Evolutionary conservation across 2,329 filamentous ascomycete genomes (phyloP).

Genomic region (Sporothrix sp.): DNA sequence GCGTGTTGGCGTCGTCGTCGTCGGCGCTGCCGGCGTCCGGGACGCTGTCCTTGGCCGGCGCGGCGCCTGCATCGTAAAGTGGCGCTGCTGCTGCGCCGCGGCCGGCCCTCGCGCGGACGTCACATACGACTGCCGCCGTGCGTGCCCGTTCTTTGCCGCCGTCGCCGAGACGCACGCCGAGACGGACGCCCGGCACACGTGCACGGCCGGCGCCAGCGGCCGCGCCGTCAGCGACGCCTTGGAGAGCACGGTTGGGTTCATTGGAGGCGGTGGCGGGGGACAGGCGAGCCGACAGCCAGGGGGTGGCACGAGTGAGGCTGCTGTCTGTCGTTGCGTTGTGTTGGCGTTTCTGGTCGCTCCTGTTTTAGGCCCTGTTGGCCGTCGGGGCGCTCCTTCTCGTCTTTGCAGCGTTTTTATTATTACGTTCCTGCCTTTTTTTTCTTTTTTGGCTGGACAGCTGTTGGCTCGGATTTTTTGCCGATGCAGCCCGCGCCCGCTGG

Average conservation of each 20-base stretch:
- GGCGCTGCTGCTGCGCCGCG: not conserved
- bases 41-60: not conserved
- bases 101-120: too few relatives aligned
- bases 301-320: not conserved
- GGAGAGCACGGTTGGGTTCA: slow-evolving; percentile 27
- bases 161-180: slow-evolving; percentile 14
- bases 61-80: not conserved
- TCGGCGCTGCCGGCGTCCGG: not conserved
- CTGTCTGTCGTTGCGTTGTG: not conserved
- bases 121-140: not conserved
- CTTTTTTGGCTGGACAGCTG: slow-evolving; percentile 13
- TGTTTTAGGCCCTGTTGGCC: too few relatives aligned
- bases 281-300: not conserved
- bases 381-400: not conserved
- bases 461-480: slow-evolving; percentile 10
- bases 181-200: slow-evolving; percentile 21
- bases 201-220: slow-evolving; percentile 24
- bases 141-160: not conserved
- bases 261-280: slow-evolving; percentile 10
- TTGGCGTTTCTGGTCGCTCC: not conserved
- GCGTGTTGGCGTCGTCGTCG: not conserved
- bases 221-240: slow-evolving; percentile 26
- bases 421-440: slow-evolving; percentile 12
- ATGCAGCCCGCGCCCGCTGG: not conserved
- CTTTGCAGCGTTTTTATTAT: not conserved